Evolutionary conservation across 2,329 filamentous ascomycete species (phyloP).

Genomic region (Penicillium sp.): DNA sequence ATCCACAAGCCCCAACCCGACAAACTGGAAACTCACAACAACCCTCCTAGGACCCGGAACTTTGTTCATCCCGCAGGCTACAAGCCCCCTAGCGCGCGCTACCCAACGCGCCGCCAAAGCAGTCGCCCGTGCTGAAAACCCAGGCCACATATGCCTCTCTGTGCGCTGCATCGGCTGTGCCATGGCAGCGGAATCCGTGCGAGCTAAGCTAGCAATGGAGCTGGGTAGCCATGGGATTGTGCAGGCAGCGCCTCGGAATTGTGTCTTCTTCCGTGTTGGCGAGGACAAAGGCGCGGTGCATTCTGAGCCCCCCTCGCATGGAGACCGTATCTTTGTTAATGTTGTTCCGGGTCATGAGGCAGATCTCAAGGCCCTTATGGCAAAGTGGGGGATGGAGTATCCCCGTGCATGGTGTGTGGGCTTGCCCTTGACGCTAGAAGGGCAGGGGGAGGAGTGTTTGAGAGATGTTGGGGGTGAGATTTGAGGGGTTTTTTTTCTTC

Average conservation of each 20-base stretch:
- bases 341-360: conserved; percentile 36
- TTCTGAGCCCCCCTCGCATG: conserved; percentile 30
- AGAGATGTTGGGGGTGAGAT: conserved; percentile 16
- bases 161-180: conserved; percentile 49
- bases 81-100: conserved; percentile 35
- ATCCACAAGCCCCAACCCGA: conserved; percentile 25
- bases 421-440: conserved; percentile 13
- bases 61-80: conserved; percentile 42
- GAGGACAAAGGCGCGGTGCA: conserved; percentile 35
- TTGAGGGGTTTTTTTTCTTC: not conserved
- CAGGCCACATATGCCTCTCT: conserved; percentile 43
- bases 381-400: conserved; percentile 34
- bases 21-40: conserved; percentile 53
- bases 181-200: conserved; percentile 36
- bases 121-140: conserved; percentile 21
- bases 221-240: not conserved
- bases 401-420: conserved; percentile 27
- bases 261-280: conserved; percentile 47
- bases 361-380: conserved; percentile 32
- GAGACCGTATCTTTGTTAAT: conserved; percentile 39
- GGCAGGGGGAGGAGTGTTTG: conserved; percentile 7
- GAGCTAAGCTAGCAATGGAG: not conserved
- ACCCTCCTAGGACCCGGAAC: conserved; percentile 50
- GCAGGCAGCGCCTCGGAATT: conserved; percentile 32
- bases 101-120: conserved; percentile 33